Percentiles rank a stretch among this genome's conserved stretches.
Evolutionary conservation across 805 yeast species (phyloP).

Genomic region (Candida montana): DNA sequence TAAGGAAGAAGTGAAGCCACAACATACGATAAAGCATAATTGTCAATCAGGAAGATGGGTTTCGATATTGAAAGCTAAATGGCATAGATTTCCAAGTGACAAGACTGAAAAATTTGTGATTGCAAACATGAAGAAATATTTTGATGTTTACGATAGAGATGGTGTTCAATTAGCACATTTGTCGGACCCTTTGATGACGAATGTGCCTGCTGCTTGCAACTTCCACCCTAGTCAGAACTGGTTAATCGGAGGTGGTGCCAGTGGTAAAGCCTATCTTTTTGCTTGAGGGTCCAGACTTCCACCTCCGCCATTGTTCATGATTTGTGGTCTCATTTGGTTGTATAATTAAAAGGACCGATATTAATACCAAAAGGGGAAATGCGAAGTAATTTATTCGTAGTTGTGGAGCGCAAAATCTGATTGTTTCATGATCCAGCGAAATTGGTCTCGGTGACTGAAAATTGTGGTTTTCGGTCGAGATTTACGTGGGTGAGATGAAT

Average conservation of each 20-base stretch:
- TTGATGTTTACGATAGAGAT: conserved; percentile 73
- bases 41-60: conserved; percentile 99
- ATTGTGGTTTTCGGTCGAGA: too few relatives aligned
- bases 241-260: conserved; percentile 91
- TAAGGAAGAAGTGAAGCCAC: conserved; percentile 45
- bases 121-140: conserved; percentile 86
- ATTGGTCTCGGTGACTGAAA: too few relatives aligned
- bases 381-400: too few relatives aligned
- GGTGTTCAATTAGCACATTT: conserved; percentile 80
- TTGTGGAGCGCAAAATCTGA: too few relatives aligned
- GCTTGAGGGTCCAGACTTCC: too few relatives aligned
- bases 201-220: conserved; percentile 86
- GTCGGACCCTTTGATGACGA: conserved; percentile 57
- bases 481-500: too few relatives aligned
- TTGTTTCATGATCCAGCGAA: too few relatives aligned
- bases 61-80: conserved; percentile 78
- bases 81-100: conserved; percentile 75
- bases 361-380: too few relatives aligned
- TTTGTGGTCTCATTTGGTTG: too few relatives aligned
- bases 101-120: conserved; percentile 79
- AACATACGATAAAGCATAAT: conserved; percentile 69
- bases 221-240: conserved; percentile 86
- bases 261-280: conserved; percentile 76
- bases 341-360: too few relatives aligned
- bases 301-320: too few relatives aligned